A percentile compares a stretch with the other conserved stretches of the same genome.
phyloP scores from a whole-genome alignment of 345 rosid genomes.

The Punica granatum region DNA sequence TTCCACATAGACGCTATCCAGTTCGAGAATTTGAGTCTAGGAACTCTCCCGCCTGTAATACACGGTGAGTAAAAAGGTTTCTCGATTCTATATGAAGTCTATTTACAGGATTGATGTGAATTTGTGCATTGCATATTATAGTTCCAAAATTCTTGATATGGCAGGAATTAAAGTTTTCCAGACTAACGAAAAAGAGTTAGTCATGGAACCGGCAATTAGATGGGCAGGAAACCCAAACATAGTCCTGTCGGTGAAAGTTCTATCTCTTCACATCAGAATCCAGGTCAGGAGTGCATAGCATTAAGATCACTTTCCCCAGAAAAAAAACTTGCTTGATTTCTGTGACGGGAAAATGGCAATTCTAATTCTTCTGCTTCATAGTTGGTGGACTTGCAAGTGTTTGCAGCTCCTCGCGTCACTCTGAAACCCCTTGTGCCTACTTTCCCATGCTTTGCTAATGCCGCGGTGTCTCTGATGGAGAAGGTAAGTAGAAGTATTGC shows the following conservation, averaged over 20 bases:
- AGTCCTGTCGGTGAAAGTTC: slow-evolving; percentile 22
- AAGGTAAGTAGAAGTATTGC: slow-evolving; percentile 19
- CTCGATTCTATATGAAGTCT: neutral
- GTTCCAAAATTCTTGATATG: neutral
- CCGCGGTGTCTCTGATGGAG: slow-evolving; percentile 35
- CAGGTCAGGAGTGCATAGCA: slow-evolving; percentile 31
- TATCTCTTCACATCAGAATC: slow-evolving; percentile 24
- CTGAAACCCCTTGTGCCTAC: slow-evolving; percentile 45
- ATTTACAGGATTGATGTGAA: neutral
- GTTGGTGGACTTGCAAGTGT: slow-evolving; percentile 39
- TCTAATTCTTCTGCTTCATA: slow-evolving; percentile 14
- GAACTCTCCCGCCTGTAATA: slow-evolving; percentile 31
- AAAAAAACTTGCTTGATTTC: neutral
- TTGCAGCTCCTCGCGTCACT: slow-evolving; percentile 26
- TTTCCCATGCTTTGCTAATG: slow-evolving; percentile 39
- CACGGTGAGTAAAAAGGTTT: slow-evolving; percentile 19
- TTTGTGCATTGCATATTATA: neutral
- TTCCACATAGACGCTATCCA: slow-evolving; percentile 21
- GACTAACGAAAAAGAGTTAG: slow-evolving; percentile 35
- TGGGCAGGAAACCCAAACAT: slow-evolving; percentile 57
- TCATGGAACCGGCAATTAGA: slow-evolving; percentile 32
- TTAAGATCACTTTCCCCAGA: neutral
- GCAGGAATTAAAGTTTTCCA: slow-evolving; percentile 35
- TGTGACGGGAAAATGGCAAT: neutral
- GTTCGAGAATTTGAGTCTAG: slow-evolving; percentile 31